Base-by-base conservation (phyloP, 2,329 filamentous ascomycete genomes). In the Fusarium citri region DNA sequence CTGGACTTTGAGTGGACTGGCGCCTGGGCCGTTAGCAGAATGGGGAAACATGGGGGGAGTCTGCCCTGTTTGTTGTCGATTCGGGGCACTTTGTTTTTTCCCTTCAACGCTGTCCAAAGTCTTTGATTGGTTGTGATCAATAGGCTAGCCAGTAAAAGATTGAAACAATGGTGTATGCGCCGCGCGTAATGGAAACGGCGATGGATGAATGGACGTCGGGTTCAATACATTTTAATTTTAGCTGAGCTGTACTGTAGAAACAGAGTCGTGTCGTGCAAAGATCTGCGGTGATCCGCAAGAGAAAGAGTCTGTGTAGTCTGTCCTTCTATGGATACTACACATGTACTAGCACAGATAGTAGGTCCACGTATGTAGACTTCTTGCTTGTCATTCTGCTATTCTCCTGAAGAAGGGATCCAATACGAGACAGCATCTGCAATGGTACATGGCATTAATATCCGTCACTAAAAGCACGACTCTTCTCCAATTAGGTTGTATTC, bases 401-500 rank as follows among this genome's bases (percentile, higher is more conserved):
- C 47, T 54, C 63, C 51, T 58, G 25, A 64, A 47, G 31, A 70
- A 64, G 59, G 53, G 57, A 43, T 37, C 34, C 34, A n/a, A 69
- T 54, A 64, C 46, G 64, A 56, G 20, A 37, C 34, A 50, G 45
- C 31, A 68, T 46, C 50, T 58, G 53, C 18, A 45, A 48, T 55
- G 46, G 51, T 47, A 61, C 53, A 67, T 42, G 25, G 58, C 34
- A 25, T 49, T 71, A 57, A 30, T 22, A 30, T 55, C 53, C 47
- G 41, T 51, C 31, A 55, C 23, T 41, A 55, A 48, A 20, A 41
- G 47, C 41, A 40, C 25, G 25, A 4, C 34, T 48, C 12, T 34
- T 45, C 41, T 64, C 71, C 57, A 64, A 71, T 73, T 74, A 64
- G 69, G 57, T 55, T 63, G 41, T 42, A 51, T 68, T 55, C 64